Conservation (phyloP, 306 rosid genomes). For the Cucurbita maxima region DNA sequence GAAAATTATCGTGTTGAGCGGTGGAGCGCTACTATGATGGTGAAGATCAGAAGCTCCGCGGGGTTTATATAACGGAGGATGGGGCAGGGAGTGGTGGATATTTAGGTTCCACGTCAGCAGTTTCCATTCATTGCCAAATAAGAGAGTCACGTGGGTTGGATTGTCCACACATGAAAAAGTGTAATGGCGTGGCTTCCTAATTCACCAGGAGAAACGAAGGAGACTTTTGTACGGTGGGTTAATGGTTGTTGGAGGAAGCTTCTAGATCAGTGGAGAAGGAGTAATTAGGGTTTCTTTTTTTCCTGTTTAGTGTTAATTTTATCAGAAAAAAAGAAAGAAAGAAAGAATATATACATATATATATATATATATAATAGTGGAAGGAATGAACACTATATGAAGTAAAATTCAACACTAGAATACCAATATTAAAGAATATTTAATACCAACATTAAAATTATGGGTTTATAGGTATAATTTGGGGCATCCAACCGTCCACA, state of each 20-base stretch:
- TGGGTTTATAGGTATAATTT: no score
- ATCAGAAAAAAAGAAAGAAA: no score
- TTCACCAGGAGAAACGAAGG: not conserved
- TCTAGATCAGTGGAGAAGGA: not conserved
- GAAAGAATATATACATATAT: no score
- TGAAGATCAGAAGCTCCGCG: not conserved
- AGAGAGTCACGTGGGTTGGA: not conserved
- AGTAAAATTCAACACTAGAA: no score
- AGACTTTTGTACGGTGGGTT: not conserved
- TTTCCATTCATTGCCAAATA: not conserved
- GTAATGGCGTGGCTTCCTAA: constrained; percentile 4
- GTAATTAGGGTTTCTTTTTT: not conserved
- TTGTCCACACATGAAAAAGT: not conserved
- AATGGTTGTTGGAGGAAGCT: not conserved
- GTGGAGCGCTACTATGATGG: no score
- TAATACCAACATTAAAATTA: no score
- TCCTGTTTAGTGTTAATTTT: no score
- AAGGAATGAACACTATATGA: no score
- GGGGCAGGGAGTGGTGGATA: constrained; percentile 1
- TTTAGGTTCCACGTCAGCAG: constrained; percentile 8
- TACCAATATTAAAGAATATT: no score
- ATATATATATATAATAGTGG: no score
- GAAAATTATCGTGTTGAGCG: no score
- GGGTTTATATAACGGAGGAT: not conserved
- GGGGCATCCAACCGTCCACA: no score